These are phyloP conservation scores for Acarospora socialis DNA, from an alignment of 2,329 filamentous ascomycete species.

Conservation along the genomic window DNA sequence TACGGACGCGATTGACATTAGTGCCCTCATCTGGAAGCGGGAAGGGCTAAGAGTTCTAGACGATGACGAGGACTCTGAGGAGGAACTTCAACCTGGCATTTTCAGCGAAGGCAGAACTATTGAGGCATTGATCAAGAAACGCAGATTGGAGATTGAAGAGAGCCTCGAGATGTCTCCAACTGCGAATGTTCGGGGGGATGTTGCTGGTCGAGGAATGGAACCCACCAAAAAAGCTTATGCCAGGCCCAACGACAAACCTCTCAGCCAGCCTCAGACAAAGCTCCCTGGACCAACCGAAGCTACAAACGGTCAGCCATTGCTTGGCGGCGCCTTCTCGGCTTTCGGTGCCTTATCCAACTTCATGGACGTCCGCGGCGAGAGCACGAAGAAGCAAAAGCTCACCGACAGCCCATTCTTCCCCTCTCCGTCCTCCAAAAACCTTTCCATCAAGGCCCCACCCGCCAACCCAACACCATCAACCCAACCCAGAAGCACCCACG, in stretches of 20 bases:
- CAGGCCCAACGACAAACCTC: not conserved
- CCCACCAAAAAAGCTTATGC: not conserved
- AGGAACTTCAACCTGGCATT: conserved; percentile 20
- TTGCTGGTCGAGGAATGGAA: not conserved
- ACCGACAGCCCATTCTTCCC: conserved; percentile 18
- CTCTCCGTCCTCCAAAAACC: too few relatives aligned
- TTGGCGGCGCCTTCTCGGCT: conserved; percentile 30
- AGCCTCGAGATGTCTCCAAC: not conserved
- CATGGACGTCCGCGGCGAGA: conserved; percentile 32
- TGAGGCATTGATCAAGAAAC: conserved; percentile 26
- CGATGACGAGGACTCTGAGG: conserved; percentile 24
- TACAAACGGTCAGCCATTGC: conserved; percentile 6
- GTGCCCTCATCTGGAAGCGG: conserved; percentile 33
- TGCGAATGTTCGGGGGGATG: not conserved
- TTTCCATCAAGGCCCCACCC: not conserved
- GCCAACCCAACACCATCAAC: conserved; percentile 2
- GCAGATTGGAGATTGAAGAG: conserved; percentile 20
- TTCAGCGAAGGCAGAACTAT: conserved; percentile 21
- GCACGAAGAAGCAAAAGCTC: conserved; percentile 17
- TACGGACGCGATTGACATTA: conserved; percentile 24
- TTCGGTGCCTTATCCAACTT: conserved; percentile 33
- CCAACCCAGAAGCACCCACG: not conserved
- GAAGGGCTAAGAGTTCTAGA: conserved; percentile 33
- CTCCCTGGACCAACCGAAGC: conserved; percentile 5
- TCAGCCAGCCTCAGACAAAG: too few relatives aligned